Base-by-base conservation (phyloP, 495 filamentous ascomycete species). In the Aspergillus ellipticus region DNA sequence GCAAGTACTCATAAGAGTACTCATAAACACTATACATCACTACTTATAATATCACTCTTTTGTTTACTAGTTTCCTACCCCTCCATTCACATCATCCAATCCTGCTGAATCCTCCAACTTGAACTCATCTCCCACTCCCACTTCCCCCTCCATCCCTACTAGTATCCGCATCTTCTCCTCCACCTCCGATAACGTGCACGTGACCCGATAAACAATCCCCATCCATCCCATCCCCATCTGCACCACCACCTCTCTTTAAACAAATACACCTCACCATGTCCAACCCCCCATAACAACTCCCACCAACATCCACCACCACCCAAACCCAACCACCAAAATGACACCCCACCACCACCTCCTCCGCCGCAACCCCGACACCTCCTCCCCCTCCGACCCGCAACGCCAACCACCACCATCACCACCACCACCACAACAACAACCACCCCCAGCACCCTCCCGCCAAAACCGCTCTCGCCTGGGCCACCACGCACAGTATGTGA, bases 401-500 rank as follows among this genome's bases (percentile, higher is more conserved):
- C 46, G 48, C 47, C 42, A 42, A 39, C 37, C 42, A 56, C 31
- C 62, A 17, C 56, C 55, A 22, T 51, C 48, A 50, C 59, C 7
- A 7, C 13, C 60, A 41, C 37, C 4, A 20, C 16, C 9, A 9
- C 52, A 54, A 49, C 49, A 33, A 35, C 43, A 49, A 57, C 35
- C 63, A n/a, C 61, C 56, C 7, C 53, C 49, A 39, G 55, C 22
- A 7, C 45, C 45, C 19, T 11, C 5, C 3, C 45, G 22, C 9
- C 13, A 4, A 17, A 47, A 41, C 17, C 56, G 50, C 37, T n/a
- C 53, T 21, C 47, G 45, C 41, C 49, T 58, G 35, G 54, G 51
- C 45, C 59, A 61, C 50, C 22, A 42, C 49, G 46, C 66, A 0
- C 73, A 76, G 51, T 76, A 70, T 60, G 68, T 71, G 13, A 76